These are phyloP conservation scores for Sporobolomyces phaffii DNA, from an alignment of 768 basidiomycete species.

Conservation along the genomic window DNA sequence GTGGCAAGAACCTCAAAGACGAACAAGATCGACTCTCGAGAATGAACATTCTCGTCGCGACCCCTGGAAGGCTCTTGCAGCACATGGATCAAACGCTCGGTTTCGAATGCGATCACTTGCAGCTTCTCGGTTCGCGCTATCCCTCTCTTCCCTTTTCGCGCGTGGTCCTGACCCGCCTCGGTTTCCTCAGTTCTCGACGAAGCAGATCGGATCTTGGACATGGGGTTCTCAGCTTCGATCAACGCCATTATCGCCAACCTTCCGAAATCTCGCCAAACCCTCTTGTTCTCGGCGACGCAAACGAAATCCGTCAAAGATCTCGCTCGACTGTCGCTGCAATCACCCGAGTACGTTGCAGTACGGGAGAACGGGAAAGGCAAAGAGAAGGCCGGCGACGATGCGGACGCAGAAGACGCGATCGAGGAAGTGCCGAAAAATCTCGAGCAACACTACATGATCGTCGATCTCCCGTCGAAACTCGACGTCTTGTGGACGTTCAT, in stretches of 20 bases:
- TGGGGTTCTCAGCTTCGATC: slow-evolving; percentile 85
- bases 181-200: slow-evolving; percentile 84
- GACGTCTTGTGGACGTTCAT: slow-evolving; percentile 90
- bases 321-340: slow-evolving; percentile 78
- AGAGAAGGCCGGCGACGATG: slow-evolving; percentile 5
- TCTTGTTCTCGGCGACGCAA: slow-evolving; percentile 95
- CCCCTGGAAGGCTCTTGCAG: slow-evolving; percentile 86
- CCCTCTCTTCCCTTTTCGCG: not conserved
- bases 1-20: slow-evolving; percentile 90
- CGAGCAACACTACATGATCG: slow-evolving; percentile 58
- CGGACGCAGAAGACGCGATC: slow-evolving; percentile 8
- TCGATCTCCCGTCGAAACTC: slow-evolving; percentile 77
- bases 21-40: slow-evolving; percentile 74
- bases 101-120: slow-evolving; percentile 84
- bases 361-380: slow-evolving; percentile 43
- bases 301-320: slow-evolving; percentile 81
- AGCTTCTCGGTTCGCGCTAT: slow-evolving; percentile 66
- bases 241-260: slow-evolving; percentile 87
- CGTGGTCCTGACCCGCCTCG: not conserved
- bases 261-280: slow-evolving; percentile 82
- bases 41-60: slow-evolving; percentile 99
- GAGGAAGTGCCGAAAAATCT: slow-evolving; percentile 30
- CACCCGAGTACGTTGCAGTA: slow-evolving; percentile 69
- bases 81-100: slow-evolving; percentile 98
- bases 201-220: slow-evolving; percentile 91